A percentile compares a stretch with the other conserved stretches of the same genome.
phyloP scores from a whole-genome alignment of 208 protist genomes.

The Angomonas deanei region DNA sequence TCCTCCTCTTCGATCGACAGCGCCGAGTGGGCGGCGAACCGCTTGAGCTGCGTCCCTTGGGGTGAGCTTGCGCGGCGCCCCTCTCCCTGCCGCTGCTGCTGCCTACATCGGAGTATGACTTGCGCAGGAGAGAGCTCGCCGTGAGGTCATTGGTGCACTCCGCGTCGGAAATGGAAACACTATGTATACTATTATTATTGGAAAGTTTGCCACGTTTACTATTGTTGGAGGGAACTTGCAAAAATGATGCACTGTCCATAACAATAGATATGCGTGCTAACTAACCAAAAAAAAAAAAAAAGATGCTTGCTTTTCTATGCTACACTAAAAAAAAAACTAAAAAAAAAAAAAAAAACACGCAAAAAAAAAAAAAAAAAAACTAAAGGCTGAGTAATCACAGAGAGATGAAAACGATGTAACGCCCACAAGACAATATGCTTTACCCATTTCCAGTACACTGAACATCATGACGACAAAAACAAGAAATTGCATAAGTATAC shows the following conservation, averaged over 20 bases:
- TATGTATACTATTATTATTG: background rate
- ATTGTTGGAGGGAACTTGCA: too few relatives aligned
- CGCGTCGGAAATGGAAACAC: background rate
- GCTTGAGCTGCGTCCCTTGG: background rate
- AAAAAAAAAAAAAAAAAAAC: slow-evolving; percentile 8
- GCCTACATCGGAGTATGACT: too few relatives aligned
- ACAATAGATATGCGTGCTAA: too few relatives aligned
- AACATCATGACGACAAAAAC: too few relatives aligned
- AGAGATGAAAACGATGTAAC: background rate
- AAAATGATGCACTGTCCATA: too few relatives aligned
- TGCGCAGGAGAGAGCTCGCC: too few relatives aligned
- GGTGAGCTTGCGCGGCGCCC: background rate
- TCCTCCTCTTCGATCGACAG: slow-evolving; percentile 8
- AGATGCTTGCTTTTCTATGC: background rate
- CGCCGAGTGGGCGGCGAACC: background rate
- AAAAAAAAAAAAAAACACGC: slow-evolving; percentile 1
- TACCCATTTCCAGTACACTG: too few relatives aligned
- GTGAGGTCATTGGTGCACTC: background rate
- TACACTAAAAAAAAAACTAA: background rate
- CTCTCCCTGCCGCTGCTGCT: background rate
- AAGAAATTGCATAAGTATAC: too few relatives aligned
- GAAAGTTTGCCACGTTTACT: background rate
- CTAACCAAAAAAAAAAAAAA: too few relatives aligned
- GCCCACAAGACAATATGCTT: too few relatives aligned
- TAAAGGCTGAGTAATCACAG: background rate